Evolutionary conservation across 129 eudicot genomes (phyloP).

Genomic region (Centella asiatica): DNA sequence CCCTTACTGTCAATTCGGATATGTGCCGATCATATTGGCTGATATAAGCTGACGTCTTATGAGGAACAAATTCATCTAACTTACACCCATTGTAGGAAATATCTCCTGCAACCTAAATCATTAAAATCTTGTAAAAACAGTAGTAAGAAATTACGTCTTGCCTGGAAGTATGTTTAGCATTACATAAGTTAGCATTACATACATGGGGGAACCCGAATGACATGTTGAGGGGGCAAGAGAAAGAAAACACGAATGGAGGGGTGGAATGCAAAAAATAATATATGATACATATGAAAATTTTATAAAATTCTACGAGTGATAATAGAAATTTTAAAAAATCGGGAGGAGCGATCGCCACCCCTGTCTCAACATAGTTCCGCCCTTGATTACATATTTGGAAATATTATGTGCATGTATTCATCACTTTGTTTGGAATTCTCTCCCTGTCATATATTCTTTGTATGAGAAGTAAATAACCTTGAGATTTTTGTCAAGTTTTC

Average conservation of each 20-base stretch:
- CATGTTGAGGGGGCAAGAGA: too few relatives aligned
- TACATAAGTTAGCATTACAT: not conserved
- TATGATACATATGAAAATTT: too few relatives aligned
- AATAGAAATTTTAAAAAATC: too few relatives aligned
- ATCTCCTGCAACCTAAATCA: slow-evolving; percentile 8
- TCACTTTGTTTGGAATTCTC: not conserved
- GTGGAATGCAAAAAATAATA: too few relatives aligned
- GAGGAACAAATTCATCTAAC: slow-evolving; percentile 11
- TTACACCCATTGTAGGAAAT: slow-evolving; percentile 18
- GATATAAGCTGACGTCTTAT: slow-evolving; percentile 16
- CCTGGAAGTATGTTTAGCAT: not conserved
- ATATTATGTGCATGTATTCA: too few relatives aligned
- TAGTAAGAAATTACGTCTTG: not conserved
- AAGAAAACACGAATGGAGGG: too few relatives aligned
- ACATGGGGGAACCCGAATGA: not conserved
- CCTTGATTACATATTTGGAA: too few relatives aligned
- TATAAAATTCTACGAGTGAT: too few relatives aligned
- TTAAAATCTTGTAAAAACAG: not conserved
- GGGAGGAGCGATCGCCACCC: too few relatives aligned
- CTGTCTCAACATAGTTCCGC: too few relatives aligned
- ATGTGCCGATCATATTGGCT: slow-evolving; percentile 22
- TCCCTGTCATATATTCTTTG: not conserved
- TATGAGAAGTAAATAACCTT: slow-evolving; percentile 6
- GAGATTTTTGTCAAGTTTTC: slow-evolving; percentile 14
- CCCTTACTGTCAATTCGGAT: slow-evolving; percentile 16